Evolutionary conservation across 176 grass and related monocot genomes (phyloP).

Genomic region (Otatea glauca): DNA sequence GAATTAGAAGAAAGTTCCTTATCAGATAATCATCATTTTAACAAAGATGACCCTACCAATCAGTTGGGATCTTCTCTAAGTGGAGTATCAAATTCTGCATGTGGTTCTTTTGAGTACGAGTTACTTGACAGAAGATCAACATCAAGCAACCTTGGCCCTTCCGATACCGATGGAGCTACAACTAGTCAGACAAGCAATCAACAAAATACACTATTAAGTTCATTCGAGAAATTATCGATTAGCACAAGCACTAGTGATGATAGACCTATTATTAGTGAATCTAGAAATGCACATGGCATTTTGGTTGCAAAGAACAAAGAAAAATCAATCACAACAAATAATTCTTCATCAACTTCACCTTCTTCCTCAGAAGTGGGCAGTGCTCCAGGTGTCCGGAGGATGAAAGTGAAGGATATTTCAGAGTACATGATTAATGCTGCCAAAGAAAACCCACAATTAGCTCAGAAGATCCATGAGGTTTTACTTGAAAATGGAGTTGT

Average conservation of each 20-base stretch:
- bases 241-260: slow-evolving; percentile 52
- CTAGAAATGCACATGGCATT: slow-evolving; percentile 16
- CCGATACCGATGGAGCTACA: slow-evolving; percentile 53
- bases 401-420: slow-evolving; percentile 98
- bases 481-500: slow-evolving; percentile 95
- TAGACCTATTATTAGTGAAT: slow-evolving; percentile 39
- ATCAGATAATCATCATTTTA: slow-evolving; percentile 50
- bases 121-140: slow-evolving; percentile 51
- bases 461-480: slow-evolving; percentile 90
- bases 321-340: slow-evolving; percentile 29
- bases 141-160: slow-evolving; percentile 51
- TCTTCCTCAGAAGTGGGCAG: slow-evolving; percentile 50
- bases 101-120: slow-evolving; percentile 54
- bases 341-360: slow-evolving; percentile 54
- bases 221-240: slow-evolving; percentile 53
- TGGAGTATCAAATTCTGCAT: slow-evolving; percentile 52
- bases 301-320: slow-evolving; percentile 52
- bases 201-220: slow-evolving; percentile 56
- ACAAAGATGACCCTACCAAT: slow-evolving; percentile 45
- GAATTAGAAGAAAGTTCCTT: slow-evolving; percentile 61
- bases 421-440: slow-evolving; percentile 99
- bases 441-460: slow-evolving; percentile 95
- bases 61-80: slow-evolving; percentile 54
- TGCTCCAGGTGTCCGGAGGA: slow-evolving; percentile 65
- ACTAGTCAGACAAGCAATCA: slow-evolving; percentile 51